Evolutionary conservation across 2,329 filamentous ascomycete genomes (phyloP), one percentile per base, ranked within the genome.

Genomic region (Cercospora beticola): DNA sequence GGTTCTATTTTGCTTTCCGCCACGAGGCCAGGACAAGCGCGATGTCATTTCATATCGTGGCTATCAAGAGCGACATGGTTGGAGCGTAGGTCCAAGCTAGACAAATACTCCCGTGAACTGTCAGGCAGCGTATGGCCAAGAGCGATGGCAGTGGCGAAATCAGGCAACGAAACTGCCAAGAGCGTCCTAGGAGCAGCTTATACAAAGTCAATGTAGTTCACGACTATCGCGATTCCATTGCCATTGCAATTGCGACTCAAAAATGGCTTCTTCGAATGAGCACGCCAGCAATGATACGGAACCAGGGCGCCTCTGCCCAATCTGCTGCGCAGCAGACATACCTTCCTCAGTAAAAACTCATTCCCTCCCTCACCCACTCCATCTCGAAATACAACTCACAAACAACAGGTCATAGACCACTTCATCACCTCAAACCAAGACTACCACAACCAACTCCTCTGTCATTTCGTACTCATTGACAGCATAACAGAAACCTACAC

Each of bases 271-370:
- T 12, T 8, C 23, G 12, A 9, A n/a, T 5, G 23, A 28, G 10
- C 3, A 57, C 23, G n/a, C 3, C 4, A 31, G 9, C 23, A 14
- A 57, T n/a, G 23, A 28, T 2, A 12, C 31, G 14, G 10, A 31
- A 21, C 36, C 59, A 62, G 59, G 59, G 23, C 59, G 59, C 16
- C 59, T 62, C 14, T 49, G 6, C 23, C 59, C 59, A 14, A 49
- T 46, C 16, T 43, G 59, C 36, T 62, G 59, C 23, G 59, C 59
- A 21, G 59, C 59, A 62, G 59, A 62, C 59, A 43, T 62, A 21
- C 59, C 59, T n/a, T 43, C 59, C 14, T 46, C 59, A n/a, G 59
- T 62, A 21, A 3, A 4, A 31, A 4, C 16, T 8, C 16, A 4
- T 43, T 43, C 4, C 16, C 6, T 6, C 36, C 36, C n/a, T 40